phyloP scores from a whole-genome alignment of 2,329 filamentous ascomycete genomes.

The Thielaviopsis euricoi region DNA sequence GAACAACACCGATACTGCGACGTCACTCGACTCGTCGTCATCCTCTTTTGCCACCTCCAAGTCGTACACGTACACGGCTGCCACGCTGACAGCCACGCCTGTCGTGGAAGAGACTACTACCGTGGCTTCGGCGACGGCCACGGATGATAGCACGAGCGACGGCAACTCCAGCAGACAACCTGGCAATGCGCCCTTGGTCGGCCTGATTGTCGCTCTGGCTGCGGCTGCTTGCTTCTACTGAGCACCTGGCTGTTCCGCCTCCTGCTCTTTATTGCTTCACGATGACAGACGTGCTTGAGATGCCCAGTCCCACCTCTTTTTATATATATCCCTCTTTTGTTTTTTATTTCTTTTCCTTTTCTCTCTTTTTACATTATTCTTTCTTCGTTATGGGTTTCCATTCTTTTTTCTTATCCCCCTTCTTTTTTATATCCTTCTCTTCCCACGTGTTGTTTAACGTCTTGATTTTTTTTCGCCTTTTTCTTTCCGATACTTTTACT shows the following conservation, averaged over 20 bases:
- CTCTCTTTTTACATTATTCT: background rate
- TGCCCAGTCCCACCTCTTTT: background rate
- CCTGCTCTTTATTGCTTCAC: too few species aligned
- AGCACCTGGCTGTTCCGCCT: too few species aligned
- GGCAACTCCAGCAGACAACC: constrained; percentile 25
- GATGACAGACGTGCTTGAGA: background rate
- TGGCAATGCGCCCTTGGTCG: constrained; percentile 33
- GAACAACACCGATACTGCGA: constrained; percentile 22
- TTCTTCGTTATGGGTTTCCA: background rate
- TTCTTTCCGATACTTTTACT: background rate
- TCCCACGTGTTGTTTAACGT: too few species aligned
- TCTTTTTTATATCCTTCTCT: too few species aligned
- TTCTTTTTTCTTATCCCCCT: background rate
- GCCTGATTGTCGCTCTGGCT: constrained; percentile 38
- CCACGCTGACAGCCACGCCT: too few species aligned
- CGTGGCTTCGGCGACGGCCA: background rate
- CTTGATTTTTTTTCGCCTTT: background rate
- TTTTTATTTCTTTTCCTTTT: constrained; percentile 4
- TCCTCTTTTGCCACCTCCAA: background rate
- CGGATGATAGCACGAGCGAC: constrained; percentile 20
- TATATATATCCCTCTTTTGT: constrained; percentile 12
- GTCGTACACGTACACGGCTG: too few species aligned
- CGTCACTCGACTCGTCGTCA: constrained; percentile 5
- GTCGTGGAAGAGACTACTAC: too few species aligned
- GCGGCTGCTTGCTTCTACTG: constrained; percentile 34